Conservation (phyloP, 2,329 filamentous ascomycete species). For the Sporothrix protearum region DNA sequence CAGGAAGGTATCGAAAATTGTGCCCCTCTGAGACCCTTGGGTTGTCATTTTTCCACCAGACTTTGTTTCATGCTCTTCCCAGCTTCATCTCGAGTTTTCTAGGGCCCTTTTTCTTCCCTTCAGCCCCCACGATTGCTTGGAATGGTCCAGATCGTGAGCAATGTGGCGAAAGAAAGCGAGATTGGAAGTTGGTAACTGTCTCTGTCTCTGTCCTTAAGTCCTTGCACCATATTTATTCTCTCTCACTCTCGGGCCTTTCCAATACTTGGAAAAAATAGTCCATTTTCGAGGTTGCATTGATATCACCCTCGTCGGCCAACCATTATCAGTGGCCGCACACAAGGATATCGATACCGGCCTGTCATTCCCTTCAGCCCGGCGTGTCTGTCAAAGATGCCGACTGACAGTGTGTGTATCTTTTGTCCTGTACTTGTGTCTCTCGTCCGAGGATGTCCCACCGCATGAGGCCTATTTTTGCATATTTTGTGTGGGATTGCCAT, state of each 20-base stretch:
- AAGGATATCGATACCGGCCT: not conserved
- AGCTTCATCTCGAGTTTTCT: not conserved
- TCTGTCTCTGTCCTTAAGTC: not conserved
- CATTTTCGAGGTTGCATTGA: not conserved
- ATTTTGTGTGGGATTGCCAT: not conserved
- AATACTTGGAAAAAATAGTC: not conserved
- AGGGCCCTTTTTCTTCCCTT: not conserved
- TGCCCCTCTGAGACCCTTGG: not conserved
- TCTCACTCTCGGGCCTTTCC: not conserved
- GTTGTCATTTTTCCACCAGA: not conserved
- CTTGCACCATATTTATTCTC: not conserved
- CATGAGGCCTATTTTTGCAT: not conserved
- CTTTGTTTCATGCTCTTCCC: not conserved
- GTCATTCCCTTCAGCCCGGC: not conserved
- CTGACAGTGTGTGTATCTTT: not conserved
- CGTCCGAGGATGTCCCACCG: not conserved
- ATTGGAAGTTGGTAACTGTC: not conserved
- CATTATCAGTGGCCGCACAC: not conserved
- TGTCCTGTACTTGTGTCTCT: not conserved
- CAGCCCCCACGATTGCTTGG: not conserved
- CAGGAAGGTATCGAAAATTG: not conserved
- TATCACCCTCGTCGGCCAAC: not conserved
- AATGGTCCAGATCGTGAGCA: not conserved
- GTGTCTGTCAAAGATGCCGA: not conserved
- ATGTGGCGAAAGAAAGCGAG: constrained; percentile 1